Conservation (phyloP, 129 eudicot species). For the Arctium minus region DNA sequence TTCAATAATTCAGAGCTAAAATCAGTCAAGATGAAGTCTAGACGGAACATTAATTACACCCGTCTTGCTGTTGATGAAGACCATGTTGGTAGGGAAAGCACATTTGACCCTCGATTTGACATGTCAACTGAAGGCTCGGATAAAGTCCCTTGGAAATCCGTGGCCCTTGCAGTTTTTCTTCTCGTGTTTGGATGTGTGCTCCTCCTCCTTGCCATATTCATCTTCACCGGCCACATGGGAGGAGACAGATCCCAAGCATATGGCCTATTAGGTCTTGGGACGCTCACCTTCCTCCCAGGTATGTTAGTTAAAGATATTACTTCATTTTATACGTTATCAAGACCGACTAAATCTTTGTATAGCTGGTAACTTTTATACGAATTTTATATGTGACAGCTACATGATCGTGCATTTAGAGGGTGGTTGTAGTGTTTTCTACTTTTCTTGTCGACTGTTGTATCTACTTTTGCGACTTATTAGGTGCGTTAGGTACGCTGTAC, state of each 20-base stretch:
- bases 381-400: background rate
- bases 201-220: slow-evolving; percentile 54
- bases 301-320: background rate
- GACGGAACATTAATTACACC: slow-evolving; percentile 57
- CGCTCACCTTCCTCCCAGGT: slow-evolving; percentile 81
- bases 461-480: background rate
- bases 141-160: slow-evolving; percentile 81
- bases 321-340: background rate
- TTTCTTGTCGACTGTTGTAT: background rate
- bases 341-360: background rate
- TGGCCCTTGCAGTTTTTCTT: slow-evolving; percentile 69
- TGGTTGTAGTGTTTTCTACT: background rate
- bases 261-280: slow-evolving; percentile 79
- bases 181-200: slow-evolving; percentile 68
- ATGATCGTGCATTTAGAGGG: background rate
- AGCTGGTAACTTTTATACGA: background rate
- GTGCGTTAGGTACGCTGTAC: background rate
- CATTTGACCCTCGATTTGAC: slow-evolving; percentile 69
- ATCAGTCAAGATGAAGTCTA: background rate
- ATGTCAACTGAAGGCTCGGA: slow-evolving; percentile 49
- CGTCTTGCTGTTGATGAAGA: slow-evolving; percentile 66
- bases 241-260: slow-evolving; percentile 81
- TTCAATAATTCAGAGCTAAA: background rate
- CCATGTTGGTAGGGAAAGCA: slow-evolving; percentile 22
- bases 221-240: slow-evolving; percentile 83